A percentile compares a stretch with the other conserved stretches of the same genome.
Evolutionary conservation across 2,329 filamentous ascomycete species (phyloP).

Genomic region (Ophiocordyceps australis): DNA sequence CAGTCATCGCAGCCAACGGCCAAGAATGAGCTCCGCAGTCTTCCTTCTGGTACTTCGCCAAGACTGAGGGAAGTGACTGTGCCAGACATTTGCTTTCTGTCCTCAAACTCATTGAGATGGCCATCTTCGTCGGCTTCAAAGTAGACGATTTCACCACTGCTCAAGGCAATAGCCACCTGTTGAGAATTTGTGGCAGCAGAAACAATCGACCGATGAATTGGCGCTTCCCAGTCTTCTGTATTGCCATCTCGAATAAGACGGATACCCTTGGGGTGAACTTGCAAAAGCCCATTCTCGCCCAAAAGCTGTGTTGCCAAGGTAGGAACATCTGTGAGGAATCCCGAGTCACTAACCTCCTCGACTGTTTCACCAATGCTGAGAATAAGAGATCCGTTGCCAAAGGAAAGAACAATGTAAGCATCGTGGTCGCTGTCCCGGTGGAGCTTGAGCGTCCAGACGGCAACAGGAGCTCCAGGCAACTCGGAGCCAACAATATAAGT

Average conservation of each 20-base stretch:
- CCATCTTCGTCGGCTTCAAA: slow-evolving; percentile 95
- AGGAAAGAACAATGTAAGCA: slow-evolving; percentile 88
- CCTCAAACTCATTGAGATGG: slow-evolving; percentile 80
- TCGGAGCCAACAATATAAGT: slow-evolving; percentile 93
- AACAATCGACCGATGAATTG: slow-evolving; percentile 87
- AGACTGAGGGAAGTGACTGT: slow-evolving; percentile 92
- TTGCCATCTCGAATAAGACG: slow-evolving; percentile 65
- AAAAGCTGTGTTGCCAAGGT: slow-evolving; percentile 89
- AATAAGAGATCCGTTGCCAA: slow-evolving; percentile 77
- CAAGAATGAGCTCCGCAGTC: slow-evolving; percentile 75
- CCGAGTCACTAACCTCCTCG: slow-evolving; percentile 85
- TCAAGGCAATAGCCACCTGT: slow-evolving; percentile 85
- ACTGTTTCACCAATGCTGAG: slow-evolving; percentile 94
- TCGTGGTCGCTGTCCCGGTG: slow-evolving; percentile 70
- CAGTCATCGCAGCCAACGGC: slow-evolving; percentile 95
- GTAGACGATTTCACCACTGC: slow-evolving; percentile 91
- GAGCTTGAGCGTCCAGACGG: slow-evolving; percentile 91
- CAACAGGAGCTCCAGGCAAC: slow-evolving; percentile 70
- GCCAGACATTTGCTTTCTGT: slow-evolving; percentile 86
- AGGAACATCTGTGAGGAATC: slow-evolving; percentile 74
- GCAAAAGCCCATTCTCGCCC: slow-evolving; percentile 79
- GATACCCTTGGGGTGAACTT: slow-evolving; percentile 93
- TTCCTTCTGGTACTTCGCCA: slow-evolving; percentile 80
- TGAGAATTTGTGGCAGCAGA: slow-evolving; percentile 84
- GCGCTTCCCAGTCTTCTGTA: slow-evolving; percentile 85